Evolutionary conservation across 1,284 basidiomycete genomes (phyloP).

Genomic region (Schizophyllum commune): DNA sequence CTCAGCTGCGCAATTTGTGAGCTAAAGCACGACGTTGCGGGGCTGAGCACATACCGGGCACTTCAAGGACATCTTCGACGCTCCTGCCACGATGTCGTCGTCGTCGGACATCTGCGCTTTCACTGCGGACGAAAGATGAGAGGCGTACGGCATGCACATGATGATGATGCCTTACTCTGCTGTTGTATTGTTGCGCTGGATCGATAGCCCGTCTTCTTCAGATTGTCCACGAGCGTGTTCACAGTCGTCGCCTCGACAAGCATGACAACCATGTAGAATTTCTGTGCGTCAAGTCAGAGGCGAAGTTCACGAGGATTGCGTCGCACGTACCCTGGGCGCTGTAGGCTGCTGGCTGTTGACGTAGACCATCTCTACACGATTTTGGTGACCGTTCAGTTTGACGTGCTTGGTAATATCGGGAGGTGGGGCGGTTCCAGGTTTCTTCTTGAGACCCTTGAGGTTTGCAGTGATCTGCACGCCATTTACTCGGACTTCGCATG

Average conservation of each 20-base stretch:
- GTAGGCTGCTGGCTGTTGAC: constrained; percentile 80
- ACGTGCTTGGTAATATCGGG: constrained; percentile 70
- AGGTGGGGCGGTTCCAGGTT: constrained; percentile 92
- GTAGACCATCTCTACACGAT: constrained; percentile 82
- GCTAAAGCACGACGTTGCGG: background rate
- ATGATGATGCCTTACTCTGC: constrained; percentile 43
- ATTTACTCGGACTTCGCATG: constrained; percentile 88
- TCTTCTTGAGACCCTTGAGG: constrained; percentile 91
- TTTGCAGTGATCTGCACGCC: constrained; percentile 63
- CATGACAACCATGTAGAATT: constrained; percentile 80
- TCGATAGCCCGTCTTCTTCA: constrained; percentile 61
- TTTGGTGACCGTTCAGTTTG: constrained; percentile 40
- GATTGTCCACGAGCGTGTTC: constrained; percentile 54
- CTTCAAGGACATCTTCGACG: constrained; percentile 83
- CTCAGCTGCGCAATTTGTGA: constrained; percentile 54
- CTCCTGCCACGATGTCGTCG: constrained; percentile 83
- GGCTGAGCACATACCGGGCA: constrained; percentile 66
- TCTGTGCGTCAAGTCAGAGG: constrained; percentile 36
- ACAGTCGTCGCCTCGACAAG: constrained; percentile 71
- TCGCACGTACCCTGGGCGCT: constrained; percentile 48
- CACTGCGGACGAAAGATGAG: constrained; percentile 39
- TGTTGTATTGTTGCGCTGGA: constrained; percentile 60
- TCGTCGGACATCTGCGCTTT: constrained; percentile 54
- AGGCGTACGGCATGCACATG: constrained; percentile 5
- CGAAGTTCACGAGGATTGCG: background rate